Evolutionary conservation across 2,329 filamentous ascomycete genomes (phyloP).

Genomic region (Colletotrichum magnum): DNA sequence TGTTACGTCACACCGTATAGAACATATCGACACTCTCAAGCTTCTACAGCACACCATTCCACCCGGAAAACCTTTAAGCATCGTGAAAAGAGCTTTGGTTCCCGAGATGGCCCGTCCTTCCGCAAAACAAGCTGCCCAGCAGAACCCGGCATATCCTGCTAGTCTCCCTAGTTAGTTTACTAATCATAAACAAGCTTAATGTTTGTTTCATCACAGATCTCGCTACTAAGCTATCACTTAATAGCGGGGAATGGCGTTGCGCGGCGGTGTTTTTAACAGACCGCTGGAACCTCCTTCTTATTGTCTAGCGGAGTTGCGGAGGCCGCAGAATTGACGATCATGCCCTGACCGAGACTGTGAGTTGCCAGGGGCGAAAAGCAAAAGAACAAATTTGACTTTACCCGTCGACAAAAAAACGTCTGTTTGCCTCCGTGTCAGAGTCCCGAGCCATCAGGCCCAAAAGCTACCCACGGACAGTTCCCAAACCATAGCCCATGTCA

Average conservation of each 20-base stretch:
- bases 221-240: background rate
- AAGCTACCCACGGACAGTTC: slow-evolving; percentile 25
- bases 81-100: too few species aligned
- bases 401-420: too few species aligned
- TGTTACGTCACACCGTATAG: background rate
- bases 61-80: too few species aligned
- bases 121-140: too few species aligned
- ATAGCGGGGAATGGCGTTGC: background rate
- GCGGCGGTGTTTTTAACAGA: too few species aligned
- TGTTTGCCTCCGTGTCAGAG: background rate
- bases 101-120: too few species aligned
- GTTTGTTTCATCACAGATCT: slow-evolving; percentile 9
- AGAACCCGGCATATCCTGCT: too few species aligned
- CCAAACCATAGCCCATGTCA: slow-evolving; percentile 4
- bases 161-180: background rate
- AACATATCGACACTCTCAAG: background rate
- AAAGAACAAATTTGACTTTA: slow-evolving; percentile 5
- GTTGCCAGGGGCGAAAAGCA: background rate
- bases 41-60: background rate
- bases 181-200: slow-evolving; percentile 2
- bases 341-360: background rate
- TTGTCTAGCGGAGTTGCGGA: too few species aligned
- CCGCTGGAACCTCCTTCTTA: too few species aligned
- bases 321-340: too few species aligned
- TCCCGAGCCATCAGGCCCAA: background rate